Conservation (phyloP, 768 basidiomycete genomes). For the Phylloporus arenicola region DNA sequence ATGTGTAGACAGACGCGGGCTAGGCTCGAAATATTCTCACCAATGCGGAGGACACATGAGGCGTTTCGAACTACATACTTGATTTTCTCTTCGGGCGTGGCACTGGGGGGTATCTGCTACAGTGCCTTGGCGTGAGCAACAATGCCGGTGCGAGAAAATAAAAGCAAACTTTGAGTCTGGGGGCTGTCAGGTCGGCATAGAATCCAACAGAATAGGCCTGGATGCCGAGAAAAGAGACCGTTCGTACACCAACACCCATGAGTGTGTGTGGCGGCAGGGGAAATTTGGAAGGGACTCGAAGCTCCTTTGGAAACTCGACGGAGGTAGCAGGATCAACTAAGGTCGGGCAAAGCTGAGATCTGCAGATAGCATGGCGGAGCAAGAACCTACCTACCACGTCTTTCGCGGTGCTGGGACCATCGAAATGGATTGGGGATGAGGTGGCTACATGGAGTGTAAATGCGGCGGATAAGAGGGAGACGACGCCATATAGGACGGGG, state of each 20-base stretch:
- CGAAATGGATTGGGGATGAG: conserved; percentile 35
- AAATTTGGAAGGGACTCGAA: conserved; percentile 59
- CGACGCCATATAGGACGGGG: conserved; percentile 28
- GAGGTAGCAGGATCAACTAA: conserved; percentile 71
- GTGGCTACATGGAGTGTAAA: conserved; percentile 19
- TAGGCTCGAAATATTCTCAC: conserved; percentile 34
- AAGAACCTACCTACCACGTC: conserved; percentile 22
- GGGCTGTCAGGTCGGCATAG: conserved; percentile 76
- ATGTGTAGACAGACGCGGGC: neutral
- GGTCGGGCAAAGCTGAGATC: neutral
- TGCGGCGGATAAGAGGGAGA: conserved; percentile 29
- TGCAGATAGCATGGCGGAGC: neutral
- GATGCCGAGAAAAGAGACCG: conserved; percentile 82
- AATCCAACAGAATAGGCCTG: conserved; percentile 89
- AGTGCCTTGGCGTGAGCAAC: neutral
- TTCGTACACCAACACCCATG: conserved; percentile 81
- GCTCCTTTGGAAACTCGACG: conserved; percentile 63
- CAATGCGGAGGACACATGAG: conserved; percentile 69
- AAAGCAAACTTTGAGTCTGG: conserved; percentile 48
- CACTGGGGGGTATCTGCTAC: conserved; percentile 46
- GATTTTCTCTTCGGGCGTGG: conserved; percentile 67
- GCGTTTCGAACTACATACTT: conserved; percentile 60
- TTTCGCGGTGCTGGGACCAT: conserved; percentile 30
- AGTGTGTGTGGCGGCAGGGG: conserved; percentile 61
- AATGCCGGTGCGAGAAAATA: neutral